phyloP scores from a whole-genome alignment of 106 monocot genomes.

The Acanthochlamys bracteata region DNA sequence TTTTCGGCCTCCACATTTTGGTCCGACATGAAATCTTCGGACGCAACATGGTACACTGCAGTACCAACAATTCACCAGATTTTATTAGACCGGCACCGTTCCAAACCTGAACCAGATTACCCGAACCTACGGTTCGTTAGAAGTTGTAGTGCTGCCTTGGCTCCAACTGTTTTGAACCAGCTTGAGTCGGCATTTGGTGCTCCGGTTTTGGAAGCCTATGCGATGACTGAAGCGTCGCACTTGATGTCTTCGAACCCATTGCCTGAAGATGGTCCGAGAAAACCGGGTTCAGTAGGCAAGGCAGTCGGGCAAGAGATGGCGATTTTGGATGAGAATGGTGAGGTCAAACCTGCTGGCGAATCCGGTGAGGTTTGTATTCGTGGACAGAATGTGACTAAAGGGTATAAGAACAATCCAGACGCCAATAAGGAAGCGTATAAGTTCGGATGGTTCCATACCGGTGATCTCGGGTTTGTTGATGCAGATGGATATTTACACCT shows the following conservation, averaged over 20 bases:
- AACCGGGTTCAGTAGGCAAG: slow-evolving; percentile 71
- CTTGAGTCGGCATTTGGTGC: slow-evolving; percentile 66
- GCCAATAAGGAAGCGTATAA: slow-evolving; percentile 64
- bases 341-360: slow-evolving; percentile 3
- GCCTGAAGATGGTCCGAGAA: slow-evolving; percentile 59
- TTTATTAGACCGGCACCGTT: slow-evolving; percentile 67
- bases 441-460: slow-evolving; percentile 94
- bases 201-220: slow-evolving; percentile 92
- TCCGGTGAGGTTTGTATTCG: slow-evolving; percentile 83
- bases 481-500: slow-evolving; percentile 71
- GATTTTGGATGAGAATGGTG: slow-evolving; percentile 52
- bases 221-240: slow-evolving; percentile 96
- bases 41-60: slow-evolving; percentile 95
- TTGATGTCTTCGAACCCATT: slow-evolving; percentile 78
- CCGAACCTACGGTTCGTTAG: slow-evolving; percentile 87
- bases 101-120: slow-evolving; percentile 47
- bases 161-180: slow-evolving; percentile 48
- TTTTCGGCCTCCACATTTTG: slow-evolving; percentile 95
- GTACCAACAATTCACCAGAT: slow-evolving; percentile 97
- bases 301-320: slow-evolving; percentile 71
- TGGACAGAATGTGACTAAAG: slow-evolving; percentile 72
- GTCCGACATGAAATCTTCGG: slow-evolving; percentile 30
- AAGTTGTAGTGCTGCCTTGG: slow-evolving; percentile 90
- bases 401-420: slow-evolving; percentile 74
- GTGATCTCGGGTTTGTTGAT: slow-evolving; percentile 72